These are phyloP conservation scores for Hansenula lynferdii DNA, from an alignment of 1,139 yeast species.

Conservation along the genomic window DNA sequence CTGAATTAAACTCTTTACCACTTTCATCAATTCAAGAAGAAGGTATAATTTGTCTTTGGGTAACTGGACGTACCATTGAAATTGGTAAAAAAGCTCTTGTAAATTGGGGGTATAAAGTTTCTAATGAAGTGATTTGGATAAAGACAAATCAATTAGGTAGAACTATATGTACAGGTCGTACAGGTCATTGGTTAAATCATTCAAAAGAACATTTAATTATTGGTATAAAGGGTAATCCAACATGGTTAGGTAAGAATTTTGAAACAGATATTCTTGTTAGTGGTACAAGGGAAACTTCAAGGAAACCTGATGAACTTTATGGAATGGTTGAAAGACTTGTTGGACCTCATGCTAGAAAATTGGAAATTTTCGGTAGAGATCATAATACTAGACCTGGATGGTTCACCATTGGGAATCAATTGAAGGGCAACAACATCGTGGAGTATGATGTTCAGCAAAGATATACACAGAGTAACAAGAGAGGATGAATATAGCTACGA, in stretches of 20 bases:
- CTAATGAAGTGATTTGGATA: conserved; percentile 86
- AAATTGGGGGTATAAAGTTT: conserved; percentile 77
- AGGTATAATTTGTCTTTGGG: conserved; percentile 86
- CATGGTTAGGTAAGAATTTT: conserved; percentile 61
- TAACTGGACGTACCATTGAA: conserved; percentile 90
- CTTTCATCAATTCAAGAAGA: conserved; percentile 71
- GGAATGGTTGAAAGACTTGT: conserved; percentile 83
- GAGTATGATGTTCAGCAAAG: conserved; percentile 52
- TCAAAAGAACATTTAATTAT: conserved; percentile 87
- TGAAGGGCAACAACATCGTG: conserved; percentile 52
- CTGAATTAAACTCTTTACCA: conserved; percentile 62
- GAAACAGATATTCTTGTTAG: conserved; percentile 81
- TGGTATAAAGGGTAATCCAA: conserved; percentile 76
- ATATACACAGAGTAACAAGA: conserved; percentile 13
- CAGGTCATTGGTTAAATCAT: conserved; percentile 97
- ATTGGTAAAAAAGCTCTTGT: conserved; percentile 71
- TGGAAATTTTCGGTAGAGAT: conserved; percentile 85
- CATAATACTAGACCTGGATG: conserved; percentile 88
- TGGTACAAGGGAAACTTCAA: conserved; percentile 78
- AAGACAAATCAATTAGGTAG: conserved; percentile 83
- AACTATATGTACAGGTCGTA: conserved; percentile 91
- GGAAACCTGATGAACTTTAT: conserved; percentile 87
- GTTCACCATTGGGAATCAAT: conserved; percentile 85
- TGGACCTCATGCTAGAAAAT: conserved; percentile 68
- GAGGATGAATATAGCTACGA: background rate